Base-by-base conservation (phyloP, 306 rosid species). In the Senna siamea region DNA sequence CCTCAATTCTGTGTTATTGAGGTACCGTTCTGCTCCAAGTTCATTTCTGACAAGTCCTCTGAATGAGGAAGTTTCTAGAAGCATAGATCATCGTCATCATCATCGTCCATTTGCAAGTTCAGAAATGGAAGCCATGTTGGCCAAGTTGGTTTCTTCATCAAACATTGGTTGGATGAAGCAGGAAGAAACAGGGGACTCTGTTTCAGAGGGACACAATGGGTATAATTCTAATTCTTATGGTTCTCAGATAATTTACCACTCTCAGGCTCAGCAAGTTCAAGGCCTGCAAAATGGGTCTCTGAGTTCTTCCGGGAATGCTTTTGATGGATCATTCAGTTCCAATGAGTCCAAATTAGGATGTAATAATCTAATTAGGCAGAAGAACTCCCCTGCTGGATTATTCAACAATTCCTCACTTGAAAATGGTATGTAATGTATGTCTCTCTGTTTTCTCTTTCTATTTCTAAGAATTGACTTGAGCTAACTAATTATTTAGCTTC, bases 311-410 rank as follows among this genome's bases (percentile, higher is more conserved):
- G n/a, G n/a, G n/a, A n/a, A n/a, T n/a, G n/a, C n/a, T n/a, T n/a
- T n/a, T 78, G 92, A 78, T 68, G 74, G 81, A 17, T 75, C 88
- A 35, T 87, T 74, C 78, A 74, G 75, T 23, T 70, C 85, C 17
- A 23, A 64, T 77, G 78, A 80, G 75, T 51, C 77, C 28, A 83
- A 83, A 75, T 61, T 76, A 35, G 84, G 79, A 44, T 66, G 66
- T 9, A 76, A 89, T 66, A 79, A 83, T 83, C 85, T 85, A 59
- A 44, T 70, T 28, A 85, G 98, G 73, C 92, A 87, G 69, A 85
- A 70, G 65, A 93, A 96, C 73, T 90, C 90, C 28, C 93, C 97
- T 9, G 82, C 93, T 53, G 93, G 76, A 13, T 77, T 90, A 70
- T 84, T 87, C 88, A 69, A 86, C 59, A 69, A 54, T 66, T 59